These are phyloP conservation scores for Ottelia alismoides DNA, from an alignment of 106 monocot genomes.

Conservation along the genomic window DNA sequence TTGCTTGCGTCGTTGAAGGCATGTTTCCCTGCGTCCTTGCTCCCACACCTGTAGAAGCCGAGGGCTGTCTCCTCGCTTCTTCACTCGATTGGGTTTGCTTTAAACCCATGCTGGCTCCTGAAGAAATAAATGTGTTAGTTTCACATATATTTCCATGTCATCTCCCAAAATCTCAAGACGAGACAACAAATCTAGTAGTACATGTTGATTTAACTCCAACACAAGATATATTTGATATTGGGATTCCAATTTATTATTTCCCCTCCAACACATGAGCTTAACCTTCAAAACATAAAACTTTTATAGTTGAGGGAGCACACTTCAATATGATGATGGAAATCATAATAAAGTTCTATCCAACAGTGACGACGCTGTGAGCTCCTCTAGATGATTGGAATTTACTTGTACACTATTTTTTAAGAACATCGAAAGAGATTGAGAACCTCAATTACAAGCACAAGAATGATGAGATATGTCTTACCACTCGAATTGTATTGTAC, in stretches of 20 bases:
- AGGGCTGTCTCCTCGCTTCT: no score
- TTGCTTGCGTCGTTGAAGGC: no score
- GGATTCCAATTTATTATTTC: not conserved
- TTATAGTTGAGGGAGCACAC: no score
- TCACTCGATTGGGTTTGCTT: no score
- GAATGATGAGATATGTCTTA: not conserved
- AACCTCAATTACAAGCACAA: not conserved
- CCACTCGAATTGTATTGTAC: not conserved
- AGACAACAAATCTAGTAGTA: no score
- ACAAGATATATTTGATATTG: not conserved
- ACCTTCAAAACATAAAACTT: not conserved
- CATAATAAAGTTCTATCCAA: not conserved
- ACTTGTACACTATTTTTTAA: not conserved
- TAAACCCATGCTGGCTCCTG: no score
- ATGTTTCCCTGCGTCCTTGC: no score
- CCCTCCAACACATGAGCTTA: not conserved
- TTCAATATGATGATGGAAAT: not conserved
- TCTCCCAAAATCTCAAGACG: no score
- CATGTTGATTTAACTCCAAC: not conserved
- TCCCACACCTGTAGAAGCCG: no score
- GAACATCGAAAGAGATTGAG: not conserved
- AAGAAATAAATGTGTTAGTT: no score
- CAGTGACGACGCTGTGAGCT: not conserved
- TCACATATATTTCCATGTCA: no score
- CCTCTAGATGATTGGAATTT: slow-evolving; percentile 1